phyloP scores from a whole-genome alignment of 1,139 yeast genomes.

The Petasospora fabianii region DNA sequence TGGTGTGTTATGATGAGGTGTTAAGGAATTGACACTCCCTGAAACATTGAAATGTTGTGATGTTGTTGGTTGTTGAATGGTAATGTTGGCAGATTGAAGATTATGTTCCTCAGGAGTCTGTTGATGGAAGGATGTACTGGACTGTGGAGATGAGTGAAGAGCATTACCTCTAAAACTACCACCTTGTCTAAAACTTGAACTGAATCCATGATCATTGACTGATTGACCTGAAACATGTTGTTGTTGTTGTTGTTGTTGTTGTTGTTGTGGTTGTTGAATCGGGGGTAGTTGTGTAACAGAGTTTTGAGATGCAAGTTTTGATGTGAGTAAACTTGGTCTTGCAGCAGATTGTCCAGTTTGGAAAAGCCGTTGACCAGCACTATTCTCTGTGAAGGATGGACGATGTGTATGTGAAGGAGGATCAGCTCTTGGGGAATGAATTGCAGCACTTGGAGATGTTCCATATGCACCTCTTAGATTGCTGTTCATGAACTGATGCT shows the following conservation, averaged over 20 bases:
- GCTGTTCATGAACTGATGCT: conserved; percentile 20
- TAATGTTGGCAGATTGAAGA: conserved; percentile 22
- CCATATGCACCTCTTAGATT: conserved; percentile 21
- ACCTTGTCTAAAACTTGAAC: conserved; percentile 7
- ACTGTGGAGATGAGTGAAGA: neutral
- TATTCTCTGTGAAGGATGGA: conserved; percentile 12
- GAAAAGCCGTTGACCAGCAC: conserved; percentile 8
- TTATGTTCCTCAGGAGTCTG: conserved; percentile 6
- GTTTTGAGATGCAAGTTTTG: conserved; percentile 14
- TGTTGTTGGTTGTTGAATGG: conserved; percentile 23
- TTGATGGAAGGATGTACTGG: conserved; percentile 2
- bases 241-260: neutral
- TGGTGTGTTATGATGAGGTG: conserved; percentile 51
- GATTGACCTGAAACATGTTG: too few relatives aligned
- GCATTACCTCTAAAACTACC: conserved; percentile 9
- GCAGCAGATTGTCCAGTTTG: conserved; percentile 7
- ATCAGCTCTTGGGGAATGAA: conserved; percentile 22
- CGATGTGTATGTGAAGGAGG: conserved; percentile 14
- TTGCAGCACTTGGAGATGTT: conserved; percentile 22
- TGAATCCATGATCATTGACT: conserved; percentile 1
- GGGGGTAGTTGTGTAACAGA: conserved; percentile 11
- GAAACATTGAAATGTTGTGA: conserved; percentile 26
- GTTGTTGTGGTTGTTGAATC: conserved; percentile 6
- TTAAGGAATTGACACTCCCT: conserved; percentile 24
- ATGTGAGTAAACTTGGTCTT: conserved; percentile 15